Conservation (phyloP, 345 rosid genomes). For the Gossypium thurberi region DNA sequence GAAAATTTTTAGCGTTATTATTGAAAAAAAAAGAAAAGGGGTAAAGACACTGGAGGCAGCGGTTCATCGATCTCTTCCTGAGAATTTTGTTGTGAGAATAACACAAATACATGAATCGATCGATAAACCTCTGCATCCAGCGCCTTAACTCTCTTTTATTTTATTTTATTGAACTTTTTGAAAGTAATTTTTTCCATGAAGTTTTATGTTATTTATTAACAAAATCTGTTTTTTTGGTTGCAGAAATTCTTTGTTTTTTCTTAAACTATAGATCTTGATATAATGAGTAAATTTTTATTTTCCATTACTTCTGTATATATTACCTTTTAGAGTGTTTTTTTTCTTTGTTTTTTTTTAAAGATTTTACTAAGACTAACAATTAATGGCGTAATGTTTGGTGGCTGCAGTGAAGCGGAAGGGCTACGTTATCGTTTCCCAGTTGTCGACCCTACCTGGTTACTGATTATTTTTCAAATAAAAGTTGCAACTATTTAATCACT, state of each 20-base stretch:
- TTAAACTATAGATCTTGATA: neutral
- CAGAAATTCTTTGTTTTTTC: neutral
- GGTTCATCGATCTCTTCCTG: slow-evolving; percentile 99
- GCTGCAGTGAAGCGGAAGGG: slow-evolving; percentile 2
- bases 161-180: neutral
- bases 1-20: neutral
- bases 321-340: neutral
- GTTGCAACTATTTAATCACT: neutral
- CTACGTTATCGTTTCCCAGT: slow-evolving; percentile 4
- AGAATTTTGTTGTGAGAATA: slow-evolving; percentile 22
- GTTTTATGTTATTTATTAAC: neutral
- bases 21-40: neutral
- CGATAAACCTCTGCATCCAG: slow-evolving; percentile 99
- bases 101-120: slow-evolving; percentile 59
- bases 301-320: neutral
- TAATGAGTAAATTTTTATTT: neutral
- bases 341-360: neutral
- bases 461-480: neutral
- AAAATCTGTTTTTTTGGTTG: neutral
- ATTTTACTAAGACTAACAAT: neutral
- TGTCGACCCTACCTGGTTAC: slow-evolving; percentile 3
- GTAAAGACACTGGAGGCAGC: slow-evolving; percentile 92
- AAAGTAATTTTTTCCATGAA: neutral
- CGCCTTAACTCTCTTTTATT: slow-evolving; percentile 26
- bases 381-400: neutral